These are phyloP conservation scores for Casuarina glauca DNA, from an alignment of 306 rosid species.

Conservation along the genomic window DNA sequence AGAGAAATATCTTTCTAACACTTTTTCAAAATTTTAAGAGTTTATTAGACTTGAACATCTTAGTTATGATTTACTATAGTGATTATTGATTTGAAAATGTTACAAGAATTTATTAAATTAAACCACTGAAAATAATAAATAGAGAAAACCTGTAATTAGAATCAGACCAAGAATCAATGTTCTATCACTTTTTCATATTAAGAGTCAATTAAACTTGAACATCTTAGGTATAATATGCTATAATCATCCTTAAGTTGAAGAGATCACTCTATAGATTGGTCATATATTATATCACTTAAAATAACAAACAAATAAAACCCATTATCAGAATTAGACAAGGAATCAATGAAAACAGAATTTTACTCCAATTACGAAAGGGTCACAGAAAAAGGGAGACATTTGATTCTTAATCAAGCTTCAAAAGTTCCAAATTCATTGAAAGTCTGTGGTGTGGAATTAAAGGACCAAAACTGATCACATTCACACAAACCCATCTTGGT, in stretches of 20 bases:
- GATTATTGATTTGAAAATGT: too few relatives aligned
- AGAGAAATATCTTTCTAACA: too few relatives aligned
- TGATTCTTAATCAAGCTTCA: constrained; percentile 29
- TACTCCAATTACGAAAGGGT: neutral
- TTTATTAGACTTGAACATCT: too few relatives aligned
- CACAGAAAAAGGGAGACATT: constrained; percentile 24
- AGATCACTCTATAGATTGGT: constrained; percentile 17
- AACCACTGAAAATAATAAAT: too few relatives aligned
- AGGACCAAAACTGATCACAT: constrained; percentile 21
- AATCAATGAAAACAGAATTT: neutral
- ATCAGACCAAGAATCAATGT: too few relatives aligned
- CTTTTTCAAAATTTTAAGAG: too few relatives aligned
- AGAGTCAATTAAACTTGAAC: neutral
- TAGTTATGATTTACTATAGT: too few relatives aligned
- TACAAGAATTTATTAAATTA: too few relatives aligned
- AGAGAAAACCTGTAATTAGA: too few relatives aligned
- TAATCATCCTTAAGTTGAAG: constrained; percentile 1
- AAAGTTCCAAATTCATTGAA: constrained; percentile 12
- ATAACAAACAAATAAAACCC: neutral
- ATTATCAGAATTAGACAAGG: neutral
- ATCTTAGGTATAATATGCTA: constrained; percentile 13
- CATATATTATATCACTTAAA: neutral
- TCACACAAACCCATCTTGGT: constrained; percentile 22
- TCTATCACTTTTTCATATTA: too few relatives aligned
- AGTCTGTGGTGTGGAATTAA: constrained; percentile 11